A percentile compares a stretch with the other conserved stretches of the same genome.
These are phyloP conservation scores for Umbelopsis ramanniana DNA, from an alignment of 192 early-diverging fungal species.

Conservation along the genomic window DNA sequence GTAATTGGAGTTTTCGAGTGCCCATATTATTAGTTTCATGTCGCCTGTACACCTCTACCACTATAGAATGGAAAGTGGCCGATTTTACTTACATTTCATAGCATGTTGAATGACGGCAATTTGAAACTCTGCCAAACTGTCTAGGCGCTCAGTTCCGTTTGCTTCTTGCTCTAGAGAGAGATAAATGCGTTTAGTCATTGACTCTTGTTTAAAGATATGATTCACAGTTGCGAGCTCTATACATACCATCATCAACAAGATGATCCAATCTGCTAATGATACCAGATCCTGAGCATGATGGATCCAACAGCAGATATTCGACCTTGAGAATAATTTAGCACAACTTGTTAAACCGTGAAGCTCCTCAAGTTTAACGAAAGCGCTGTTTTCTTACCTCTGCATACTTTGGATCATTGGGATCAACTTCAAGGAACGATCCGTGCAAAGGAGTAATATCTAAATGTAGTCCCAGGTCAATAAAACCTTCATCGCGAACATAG, in stretches of 20 bases:
- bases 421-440: slow-evolving; percentile 81
- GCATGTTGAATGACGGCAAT: slow-evolving; percentile 79
- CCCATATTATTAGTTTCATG: background rate
- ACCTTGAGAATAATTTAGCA: slow-evolving; percentile 46
- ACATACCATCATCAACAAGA: slow-evolving; percentile 70
- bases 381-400: slow-evolving; percentile 39
- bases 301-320: slow-evolving; percentile 91
- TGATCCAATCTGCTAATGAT: slow-evolving; percentile 90
- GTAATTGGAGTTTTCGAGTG: background rate
- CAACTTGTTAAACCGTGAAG: background rate
- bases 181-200: no score
- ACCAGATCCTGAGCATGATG: slow-evolving; percentile 95
- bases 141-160: slow-evolving; percentile 62
- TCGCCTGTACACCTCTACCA: no score
- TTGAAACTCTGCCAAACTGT: slow-evolving; percentile 88
- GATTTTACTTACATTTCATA: slow-evolving; percentile 59
- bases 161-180: background rate
- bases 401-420: slow-evolving; percentile 68
- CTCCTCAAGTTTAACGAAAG: background rate
- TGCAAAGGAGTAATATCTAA: slow-evolving; percentile 72
- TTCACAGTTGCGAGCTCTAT: slow-evolving; percentile 4
- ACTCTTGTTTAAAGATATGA: no score
- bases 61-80: no score
- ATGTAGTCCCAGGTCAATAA: no score
- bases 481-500: no score